Conservation (phyloP, 1,284 basidiomycete species). For the Rhodotorula mucilaginosa region DNA sequence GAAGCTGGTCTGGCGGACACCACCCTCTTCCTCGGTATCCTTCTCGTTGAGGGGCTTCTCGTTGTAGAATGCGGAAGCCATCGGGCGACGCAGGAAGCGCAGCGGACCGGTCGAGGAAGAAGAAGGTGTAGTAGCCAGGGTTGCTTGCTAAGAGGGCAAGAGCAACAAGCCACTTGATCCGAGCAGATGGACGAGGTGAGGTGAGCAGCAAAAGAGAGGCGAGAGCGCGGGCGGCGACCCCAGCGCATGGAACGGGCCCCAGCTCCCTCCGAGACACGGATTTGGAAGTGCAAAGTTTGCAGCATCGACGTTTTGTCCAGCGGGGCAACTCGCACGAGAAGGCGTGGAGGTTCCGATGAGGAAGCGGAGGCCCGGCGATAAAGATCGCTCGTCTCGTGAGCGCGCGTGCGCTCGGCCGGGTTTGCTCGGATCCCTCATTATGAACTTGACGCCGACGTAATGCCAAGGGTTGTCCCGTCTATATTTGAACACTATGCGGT, state of each 20-base stretch:
- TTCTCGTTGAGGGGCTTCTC: background rate
- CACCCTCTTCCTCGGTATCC: background rate
- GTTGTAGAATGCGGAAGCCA: background rate
- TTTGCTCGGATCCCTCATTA: background rate
- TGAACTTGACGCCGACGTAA: background rate
- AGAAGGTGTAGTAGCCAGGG: background rate
- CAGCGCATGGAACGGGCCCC: background rate
- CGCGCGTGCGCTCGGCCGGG: background rate
- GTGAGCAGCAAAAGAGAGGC: background rate
- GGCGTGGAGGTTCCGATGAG: background rate
- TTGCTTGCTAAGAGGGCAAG: background rate
- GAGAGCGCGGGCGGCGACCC: background rate
- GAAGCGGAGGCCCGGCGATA: no score
- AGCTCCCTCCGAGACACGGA: background rate
- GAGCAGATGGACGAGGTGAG: background rate
- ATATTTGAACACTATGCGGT: no score
- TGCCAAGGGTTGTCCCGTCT: background rate
- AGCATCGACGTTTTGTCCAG: background rate
- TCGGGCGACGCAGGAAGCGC: background rate
- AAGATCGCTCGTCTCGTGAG: no score
- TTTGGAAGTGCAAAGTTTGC: background rate
- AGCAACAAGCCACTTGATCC: background rate
- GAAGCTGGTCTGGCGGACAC: background rate
- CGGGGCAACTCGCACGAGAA: background rate
- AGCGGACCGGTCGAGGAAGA: background rate